Conservation (phyloP, 257 asterid species). For the Gentiana macrophylla region DNA sequence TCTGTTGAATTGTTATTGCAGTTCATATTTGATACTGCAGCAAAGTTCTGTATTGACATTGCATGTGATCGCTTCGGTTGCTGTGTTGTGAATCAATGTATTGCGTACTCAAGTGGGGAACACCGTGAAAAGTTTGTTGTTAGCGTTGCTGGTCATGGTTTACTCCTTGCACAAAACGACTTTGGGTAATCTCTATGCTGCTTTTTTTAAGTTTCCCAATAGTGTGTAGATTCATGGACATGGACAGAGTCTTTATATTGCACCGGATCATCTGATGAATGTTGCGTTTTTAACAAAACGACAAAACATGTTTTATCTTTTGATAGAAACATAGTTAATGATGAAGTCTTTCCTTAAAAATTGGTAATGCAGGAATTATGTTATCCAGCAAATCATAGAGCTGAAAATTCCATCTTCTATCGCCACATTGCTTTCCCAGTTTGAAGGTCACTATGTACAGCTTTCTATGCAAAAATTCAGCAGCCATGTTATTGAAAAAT, state of each 20-base stretch:
- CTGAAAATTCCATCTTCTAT: conserved; percentile 24
- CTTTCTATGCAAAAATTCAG: conserved; percentile 38
- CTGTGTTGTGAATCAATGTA: conserved; percentile 32
- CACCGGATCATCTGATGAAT: too few relatives aligned
- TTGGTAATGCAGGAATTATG: conserved; percentile 32
- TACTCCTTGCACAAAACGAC: conserved; percentile 82
- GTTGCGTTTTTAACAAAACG: too few relatives aligned
- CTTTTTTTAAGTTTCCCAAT: background rate
- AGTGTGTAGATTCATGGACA: too few relatives aligned
- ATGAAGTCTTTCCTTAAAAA: background rate
- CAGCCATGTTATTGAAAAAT: conserved; percentile 39
- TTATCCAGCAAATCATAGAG: conserved; percentile 31
- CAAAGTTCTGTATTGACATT: conserved; percentile 25
- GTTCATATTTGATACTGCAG: conserved; percentile 31
- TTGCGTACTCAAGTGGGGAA: conserved; percentile 47
- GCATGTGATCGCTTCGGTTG: conserved; percentile 42
- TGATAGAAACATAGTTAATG: background rate
- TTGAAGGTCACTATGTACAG: conserved; percentile 22
- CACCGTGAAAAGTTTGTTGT: conserved; percentile 49
- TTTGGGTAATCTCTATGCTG: conserved; percentile 46
- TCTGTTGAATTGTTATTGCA: conserved; percentile 11
- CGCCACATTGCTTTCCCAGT: conserved; percentile 19
- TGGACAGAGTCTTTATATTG: too few relatives aligned
- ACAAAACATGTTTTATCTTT: too few relatives aligned
- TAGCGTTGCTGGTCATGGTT: conserved; percentile 51